Percentiles rank a stretch among this genome's conserved stretches.
Evolutionary conservation across 2,329 filamentous ascomycete species (phyloP).

Genomic region (Paecilomyces niveus): DNA sequence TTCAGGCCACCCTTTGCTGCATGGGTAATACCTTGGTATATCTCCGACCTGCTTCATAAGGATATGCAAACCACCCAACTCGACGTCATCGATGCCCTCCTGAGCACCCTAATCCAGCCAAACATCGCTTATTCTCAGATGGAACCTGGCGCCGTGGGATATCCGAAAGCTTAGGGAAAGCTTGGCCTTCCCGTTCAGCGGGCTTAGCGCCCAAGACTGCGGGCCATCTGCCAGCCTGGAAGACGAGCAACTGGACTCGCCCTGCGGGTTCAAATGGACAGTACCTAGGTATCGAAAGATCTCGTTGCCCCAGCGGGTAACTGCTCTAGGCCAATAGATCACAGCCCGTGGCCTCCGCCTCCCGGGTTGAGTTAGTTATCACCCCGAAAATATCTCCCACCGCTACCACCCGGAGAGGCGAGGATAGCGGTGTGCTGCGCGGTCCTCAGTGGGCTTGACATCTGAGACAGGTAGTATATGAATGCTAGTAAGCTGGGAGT

Average conservation of each 20-base stretch:
- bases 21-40: neutral
- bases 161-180: neutral
- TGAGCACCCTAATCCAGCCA: neutral
- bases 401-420: too few species aligned
- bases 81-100: neutral
- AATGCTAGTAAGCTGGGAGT: too few species aligned
- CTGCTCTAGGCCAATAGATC: neutral
- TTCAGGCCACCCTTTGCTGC: neutral
- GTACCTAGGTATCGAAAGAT: neutral
- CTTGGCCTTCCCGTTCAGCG: neutral
- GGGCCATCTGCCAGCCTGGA: neutral
- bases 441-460: too few species aligned
- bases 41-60: neutral
- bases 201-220: neutral
- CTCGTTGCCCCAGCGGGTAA: neutral
- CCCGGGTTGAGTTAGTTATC: neutral
- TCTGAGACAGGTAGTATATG: too few species aligned
- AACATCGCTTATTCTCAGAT: neutral
- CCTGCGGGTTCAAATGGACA: neutral
- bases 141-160: neutral
- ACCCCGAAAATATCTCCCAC: too few species aligned
- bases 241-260: neutral
- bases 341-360: neutral
- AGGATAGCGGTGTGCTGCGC: too few species aligned
- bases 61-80: neutral